Base-by-base conservation (phyloP, 495 filamentous ascomycete species). In the Terfezia boudieri region DNA sequence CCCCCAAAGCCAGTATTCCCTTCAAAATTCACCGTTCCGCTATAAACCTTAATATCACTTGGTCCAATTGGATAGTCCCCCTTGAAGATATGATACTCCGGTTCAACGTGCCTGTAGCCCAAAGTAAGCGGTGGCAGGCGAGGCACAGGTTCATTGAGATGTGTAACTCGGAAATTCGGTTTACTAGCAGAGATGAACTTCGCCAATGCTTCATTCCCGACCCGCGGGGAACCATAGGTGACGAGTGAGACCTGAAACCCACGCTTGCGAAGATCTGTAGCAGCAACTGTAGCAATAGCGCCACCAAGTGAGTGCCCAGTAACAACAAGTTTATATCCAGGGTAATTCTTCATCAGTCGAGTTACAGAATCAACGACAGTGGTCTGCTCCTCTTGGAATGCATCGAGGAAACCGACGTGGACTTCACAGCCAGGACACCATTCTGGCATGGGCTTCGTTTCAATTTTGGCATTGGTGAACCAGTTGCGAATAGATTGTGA, bases 281-380 rank as follows among this genome's bases (percentile, higher is more conserved):
- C 77, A 1, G 74, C 76, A 11, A 84, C 56, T 1, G 67, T 70
- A 7, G 79, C 80, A 49, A 84, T 56, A 2, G 79, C 80, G 48
- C 64, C 80, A 1, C 80, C 80, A 4, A 81, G 69, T 55, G 71
- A 74, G 62, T 83, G 80, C 0, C 80, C 80, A 0, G 74, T 76
- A 20, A 73, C 58, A 3, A 75, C 69, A 32, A 82, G 54, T 22
- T 61, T 67, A 57, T 73, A 78, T 16, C 54, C 62, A 0, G 75
- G 67, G 54, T 79, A 58, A 4, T 56, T 53, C 0, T 57, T 55
- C 2, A 54, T 53, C 12, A 72, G 65, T 3, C 58, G 53, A 11
- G 70, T 58, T 8, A 79, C 60, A 0, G 73, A 63, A 0, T 64
- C 65, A 22, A 78, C 41, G 14, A 71, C 67, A n/a, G 64, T 63